Percentiles rank a stretch among this genome's conserved stretches.
phyloP scores from a whole-genome alignment of 441 rosid genomes.

The Gossypium schwendimanii region DNA sequence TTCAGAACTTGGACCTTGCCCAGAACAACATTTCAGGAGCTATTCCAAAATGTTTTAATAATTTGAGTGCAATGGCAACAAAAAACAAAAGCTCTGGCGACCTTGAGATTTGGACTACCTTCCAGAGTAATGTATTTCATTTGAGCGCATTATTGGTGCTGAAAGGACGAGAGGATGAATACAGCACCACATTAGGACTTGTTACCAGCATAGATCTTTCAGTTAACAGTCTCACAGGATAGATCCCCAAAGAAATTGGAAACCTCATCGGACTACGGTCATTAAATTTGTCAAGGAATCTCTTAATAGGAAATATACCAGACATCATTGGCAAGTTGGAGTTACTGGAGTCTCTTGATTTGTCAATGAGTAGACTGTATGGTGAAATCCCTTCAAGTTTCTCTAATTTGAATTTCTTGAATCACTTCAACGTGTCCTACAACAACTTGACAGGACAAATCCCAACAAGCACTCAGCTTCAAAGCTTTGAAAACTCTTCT shows the following conservation, averaged over 20 bases:
- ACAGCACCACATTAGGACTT: background rate
- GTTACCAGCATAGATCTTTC: conserved; percentile 23
- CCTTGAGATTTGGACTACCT: too few species aligned
- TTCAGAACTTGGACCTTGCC: conserved; percentile 2
- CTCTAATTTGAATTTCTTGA: conserved; percentile 16
- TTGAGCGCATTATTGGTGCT: background rate
- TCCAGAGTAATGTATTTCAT: background rate
- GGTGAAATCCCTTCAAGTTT: conserved; percentile 26
- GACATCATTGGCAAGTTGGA: conserved; percentile 10
- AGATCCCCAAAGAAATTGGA: conserved; percentile 14
- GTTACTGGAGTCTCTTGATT: conserved; percentile 15
- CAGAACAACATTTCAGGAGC: conserved; percentile 5
- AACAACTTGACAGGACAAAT: conserved; percentile 18
- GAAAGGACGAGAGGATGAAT: conserved; percentile 10
- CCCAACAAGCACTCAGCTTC: conserved; percentile 7
- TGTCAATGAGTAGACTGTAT: conserved; percentile 13
- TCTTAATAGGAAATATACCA: conserved; percentile 4
- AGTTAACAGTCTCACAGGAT: conserved; percentile 9
- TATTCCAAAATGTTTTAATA: background rate
- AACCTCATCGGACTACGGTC: background rate
- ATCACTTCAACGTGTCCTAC: conserved; percentile 22
- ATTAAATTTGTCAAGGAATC: conserved; percentile 15
- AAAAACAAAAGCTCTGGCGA: background rate
- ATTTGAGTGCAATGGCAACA: background rate
- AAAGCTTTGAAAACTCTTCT: background rate